Evolutionary conservation across 352 stramenopile species (phyloP).

Genomic region (Globisporangium nunn): DNA sequence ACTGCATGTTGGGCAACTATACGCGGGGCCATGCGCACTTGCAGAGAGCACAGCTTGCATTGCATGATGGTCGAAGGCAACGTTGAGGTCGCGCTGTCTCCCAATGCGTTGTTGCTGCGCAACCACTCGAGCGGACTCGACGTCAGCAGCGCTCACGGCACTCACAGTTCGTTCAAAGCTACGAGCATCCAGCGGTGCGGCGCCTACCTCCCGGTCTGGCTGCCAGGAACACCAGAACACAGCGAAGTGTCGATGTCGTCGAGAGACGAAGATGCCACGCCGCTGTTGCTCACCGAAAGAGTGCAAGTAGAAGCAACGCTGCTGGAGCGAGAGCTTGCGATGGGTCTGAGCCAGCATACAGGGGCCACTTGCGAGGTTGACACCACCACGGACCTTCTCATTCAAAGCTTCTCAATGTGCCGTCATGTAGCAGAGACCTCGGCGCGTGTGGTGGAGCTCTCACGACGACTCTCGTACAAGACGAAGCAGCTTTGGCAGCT

Average conservation of each 20-base stretch:
- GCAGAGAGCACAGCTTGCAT: constrained; percentile 43
- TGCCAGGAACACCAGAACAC: constrained; percentile 42
- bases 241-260: constrained; percentile 58
- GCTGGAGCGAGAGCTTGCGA: constrained; percentile 53
- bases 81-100: constrained; percentile 40
- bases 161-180: not conserved
- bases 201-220: constrained; percentile 51
- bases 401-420: constrained; percentile 27
- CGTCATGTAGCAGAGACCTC: constrained; percentile 29
- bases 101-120: constrained; percentile 35
- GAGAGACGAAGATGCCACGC: constrained; percentile 40
- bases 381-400: constrained; percentile 16
- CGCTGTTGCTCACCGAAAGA: constrained; percentile 40
- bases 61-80: constrained; percentile 29
- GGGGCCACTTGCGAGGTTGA: not conserved
- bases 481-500: constrained; percentile 20
- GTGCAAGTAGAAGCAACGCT: constrained; percentile 52
- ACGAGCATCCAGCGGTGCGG: constrained; percentile 32
- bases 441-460: constrained; percentile 36
- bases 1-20: constrained; percentile 25
- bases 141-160: not conserved
- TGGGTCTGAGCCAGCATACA: constrained; percentile 10
- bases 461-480: constrained; percentile 23
- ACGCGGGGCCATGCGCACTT: constrained; percentile 19
- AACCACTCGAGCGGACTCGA: constrained; percentile 1